phyloP scores from a whole-genome alignment of 2,329 filamentous ascomycete genomes.

The Penicillium sp. region DNA sequence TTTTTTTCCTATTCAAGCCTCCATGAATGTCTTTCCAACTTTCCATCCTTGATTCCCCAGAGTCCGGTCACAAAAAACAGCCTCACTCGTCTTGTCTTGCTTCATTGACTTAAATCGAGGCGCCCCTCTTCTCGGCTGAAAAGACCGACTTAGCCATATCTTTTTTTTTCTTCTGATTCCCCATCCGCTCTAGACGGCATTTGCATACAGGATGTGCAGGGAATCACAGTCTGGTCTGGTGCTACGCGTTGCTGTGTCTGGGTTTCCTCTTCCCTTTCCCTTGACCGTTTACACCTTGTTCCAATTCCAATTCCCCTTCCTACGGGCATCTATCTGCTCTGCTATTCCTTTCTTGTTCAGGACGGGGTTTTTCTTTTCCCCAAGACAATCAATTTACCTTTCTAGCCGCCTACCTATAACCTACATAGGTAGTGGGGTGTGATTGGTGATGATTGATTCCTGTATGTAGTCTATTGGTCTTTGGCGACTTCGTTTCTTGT shows the following conservation, averaged over 20 bases:
- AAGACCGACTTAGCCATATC: neutral
- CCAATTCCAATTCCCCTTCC: neutral
- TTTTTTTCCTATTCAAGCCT: neutral
- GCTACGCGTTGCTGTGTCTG: slow-evolving; percentile 2
- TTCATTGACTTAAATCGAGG: neutral
- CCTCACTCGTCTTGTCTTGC: slow-evolving; percentile 5
- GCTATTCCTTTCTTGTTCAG: neutral
- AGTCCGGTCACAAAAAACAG: slow-evolving; percentile 1
- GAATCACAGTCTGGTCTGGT: neutral
- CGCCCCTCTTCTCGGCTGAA: neutral
- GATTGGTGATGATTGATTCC: slow-evolving; percentile 13
- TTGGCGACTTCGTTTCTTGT: slow-evolving; percentile 15
- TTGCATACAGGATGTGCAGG: neutral
- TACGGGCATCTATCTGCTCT: neutral
- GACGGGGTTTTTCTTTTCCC: neutral
- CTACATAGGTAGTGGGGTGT: neutral
- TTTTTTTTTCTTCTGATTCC: neutral
- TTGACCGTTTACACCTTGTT: neutral
- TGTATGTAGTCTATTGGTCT: slow-evolving; percentile 32
- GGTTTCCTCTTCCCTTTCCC: slow-evolving; percentile 11
- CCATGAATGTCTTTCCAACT: neutral
- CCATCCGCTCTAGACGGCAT: slow-evolving; percentile 6
- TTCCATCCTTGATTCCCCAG: slow-evolving; percentile 3
- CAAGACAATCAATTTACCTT: neutral
- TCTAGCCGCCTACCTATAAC: neutral